Base-by-base conservation (phyloP, 108 stramenopile genomes). In the Schizochytrium sp. region DNA sequence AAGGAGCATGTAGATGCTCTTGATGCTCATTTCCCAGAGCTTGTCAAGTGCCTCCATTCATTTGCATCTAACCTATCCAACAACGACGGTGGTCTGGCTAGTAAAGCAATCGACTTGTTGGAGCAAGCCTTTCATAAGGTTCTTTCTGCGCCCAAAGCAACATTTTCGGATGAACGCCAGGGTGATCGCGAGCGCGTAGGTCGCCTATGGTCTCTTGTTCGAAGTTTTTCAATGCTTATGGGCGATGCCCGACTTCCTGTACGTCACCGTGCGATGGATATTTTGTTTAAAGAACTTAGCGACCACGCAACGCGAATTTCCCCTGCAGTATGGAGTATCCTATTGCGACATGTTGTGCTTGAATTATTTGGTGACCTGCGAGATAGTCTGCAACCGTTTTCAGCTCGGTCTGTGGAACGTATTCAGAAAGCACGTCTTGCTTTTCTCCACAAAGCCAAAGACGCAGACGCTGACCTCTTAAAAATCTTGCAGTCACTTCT, bases 151-250 rank as follows among this genome's bases (percentile, higher is more conserved):
- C 95, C 95, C 2, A 93, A 93, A 45, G 93, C 91, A 28, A 88
- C 89, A 83, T 89, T 92, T 3, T 90, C 69, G 7, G 88, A 61
- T 46, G 3, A 8, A 45, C 19, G 88, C 15, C 44, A 19, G 4
- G 72, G 1, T 0, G 44, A 46, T 49, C 72, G 45, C n/a, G 72
- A 44, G 46, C 17, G 57, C 3, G 57, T 56, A 58, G 87, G 57
- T 13, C n/a, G 53, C 55, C 19, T 38, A 97, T 99, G 98, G 98
- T 97, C 99, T 5, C 94, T 99, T 55, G 91, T 99, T 87, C 93
- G 98, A 17, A 98, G 98, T 10, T 91, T 99, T 5, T 94, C 96
- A 28, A 91, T 92, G 61, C 91, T 94, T n/a, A 94, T 98, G 87
- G 97, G 96, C 38, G 97, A 98, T 89, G 72, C 90, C 45, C 92